A percentile compares a stretch with the other conserved stretches of the same genome.
These are phyloP conservation scores for Acanthamoeba sp. DNA, from an alignment of 208 protist genomes.

Conservation along the genomic window DNA sequence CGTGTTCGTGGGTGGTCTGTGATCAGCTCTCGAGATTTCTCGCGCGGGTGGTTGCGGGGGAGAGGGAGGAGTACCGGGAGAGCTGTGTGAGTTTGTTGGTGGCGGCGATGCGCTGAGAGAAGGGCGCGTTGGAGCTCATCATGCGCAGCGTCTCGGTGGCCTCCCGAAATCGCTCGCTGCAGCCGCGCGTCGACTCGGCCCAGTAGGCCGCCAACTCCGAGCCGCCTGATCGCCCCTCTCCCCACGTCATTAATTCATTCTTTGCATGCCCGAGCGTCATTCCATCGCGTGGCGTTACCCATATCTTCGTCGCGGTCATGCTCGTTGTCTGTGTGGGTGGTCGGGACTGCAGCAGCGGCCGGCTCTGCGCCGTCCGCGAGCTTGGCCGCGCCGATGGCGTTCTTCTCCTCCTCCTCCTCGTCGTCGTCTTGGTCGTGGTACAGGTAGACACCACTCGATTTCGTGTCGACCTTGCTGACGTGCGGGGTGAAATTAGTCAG, in stretches of 20 bases:
- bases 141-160: conserved; percentile 52
- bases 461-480: neutral
- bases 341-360: neutral
- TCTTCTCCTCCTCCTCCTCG: neutral
- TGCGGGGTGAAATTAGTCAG: neutral
- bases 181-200: neutral
- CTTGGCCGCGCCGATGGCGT: neutral
- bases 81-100: conserved; percentile 24
- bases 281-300: no score
- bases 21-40: no score
- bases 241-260: no score
- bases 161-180: conserved; percentile 19
- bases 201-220: neutral
- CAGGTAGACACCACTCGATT: neutral
- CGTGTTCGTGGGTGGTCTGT: no score
- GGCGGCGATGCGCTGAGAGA: neutral
- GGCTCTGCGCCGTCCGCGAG: neutral
- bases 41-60: no score
- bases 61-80: neutral
- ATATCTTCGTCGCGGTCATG: no score
- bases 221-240: neutral
- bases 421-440: conserved; percentile 5
- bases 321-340: neutral
- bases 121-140: conserved; percentile 40
- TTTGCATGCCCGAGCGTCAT: no score